Evolutionary conservation across 306 rosid genomes (phyloP).

Genomic region (Amphicarpaea edgeworthii): DNA sequence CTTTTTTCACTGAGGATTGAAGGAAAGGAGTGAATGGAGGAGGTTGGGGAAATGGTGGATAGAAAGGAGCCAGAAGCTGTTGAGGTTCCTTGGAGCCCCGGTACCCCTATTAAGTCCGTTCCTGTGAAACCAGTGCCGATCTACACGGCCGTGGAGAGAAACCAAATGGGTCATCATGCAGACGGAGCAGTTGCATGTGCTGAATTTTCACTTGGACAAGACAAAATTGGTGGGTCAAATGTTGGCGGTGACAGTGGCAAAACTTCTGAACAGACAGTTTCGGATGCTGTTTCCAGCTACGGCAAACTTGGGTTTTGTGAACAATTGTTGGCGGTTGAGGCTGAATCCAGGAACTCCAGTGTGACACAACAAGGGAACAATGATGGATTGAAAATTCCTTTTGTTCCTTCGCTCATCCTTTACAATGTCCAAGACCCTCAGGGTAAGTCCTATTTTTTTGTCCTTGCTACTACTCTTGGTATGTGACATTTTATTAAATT

Average conservation of each 20-base stretch:
- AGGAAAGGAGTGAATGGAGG: slow-evolving; percentile 42
- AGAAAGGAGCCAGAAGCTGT: slow-evolving; percentile 1
- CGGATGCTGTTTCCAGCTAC: slow-evolving; percentile 14
- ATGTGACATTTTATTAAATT: not conserved
- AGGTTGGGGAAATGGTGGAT: slow-evolving; percentile 44
- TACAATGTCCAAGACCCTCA: slow-evolving; percentile 20
- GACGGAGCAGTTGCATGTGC: slow-evolving; percentile 53
- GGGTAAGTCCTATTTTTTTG: slow-evolving; percentile 33
- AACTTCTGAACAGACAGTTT: slow-evolving; percentile 6
- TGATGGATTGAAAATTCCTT: slow-evolving; percentile 26
- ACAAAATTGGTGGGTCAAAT: slow-evolving; percentile 12
- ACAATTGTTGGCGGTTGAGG: slow-evolving; percentile 32
- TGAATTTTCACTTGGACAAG: slow-evolving; percentile 35
- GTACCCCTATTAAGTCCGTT: slow-evolving; percentile 49
- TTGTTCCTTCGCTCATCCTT: not conserved
- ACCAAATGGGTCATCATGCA: slow-evolving; percentile 12
- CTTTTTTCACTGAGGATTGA: slow-evolving; percentile 15
- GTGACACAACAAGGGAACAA: not conserved
- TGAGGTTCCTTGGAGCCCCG: slow-evolving; percentile 49
- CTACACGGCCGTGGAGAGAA: slow-evolving; percentile 42
- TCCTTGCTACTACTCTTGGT: not conserved
- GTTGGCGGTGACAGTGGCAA: slow-evolving; percentile 21
- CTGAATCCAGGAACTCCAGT: slow-evolving; percentile 7
- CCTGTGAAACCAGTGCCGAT: slow-evolving; percentile 49
- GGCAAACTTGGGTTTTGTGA: slow-evolving; percentile 1